Evolutionary conservation across 352 stramenopile species (phyloP), one percentile per base, ranked within the genome.

Genomic region (Phytopythium delawarense): DNA sequence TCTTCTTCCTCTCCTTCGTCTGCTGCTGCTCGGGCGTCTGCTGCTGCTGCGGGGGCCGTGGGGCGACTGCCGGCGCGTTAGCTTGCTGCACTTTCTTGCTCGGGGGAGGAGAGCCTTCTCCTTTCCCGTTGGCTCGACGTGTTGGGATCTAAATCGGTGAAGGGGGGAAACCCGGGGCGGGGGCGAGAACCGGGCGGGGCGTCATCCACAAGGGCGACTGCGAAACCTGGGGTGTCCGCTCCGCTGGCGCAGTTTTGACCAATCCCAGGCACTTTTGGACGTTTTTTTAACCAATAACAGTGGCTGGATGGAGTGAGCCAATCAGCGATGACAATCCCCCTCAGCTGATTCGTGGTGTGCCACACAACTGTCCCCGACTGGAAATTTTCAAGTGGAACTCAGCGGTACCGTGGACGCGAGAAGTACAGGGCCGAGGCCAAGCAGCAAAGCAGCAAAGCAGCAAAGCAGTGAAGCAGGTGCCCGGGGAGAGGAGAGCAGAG

Each of bases 151-250:
- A 54, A 54, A 54, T 39, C 25, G 48, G 45, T 51, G 46, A 52
- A 52, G 23, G 46, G 46, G 45, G 46, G 23, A 9, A 52, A 51
- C 18, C 45, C 18, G 45, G 48, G 57, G 57, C 39, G 57, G 21
- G 52, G 18, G 39, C 35, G 39, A 59, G 50, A 48, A 44, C 13
- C 48, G 65, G 69, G 76, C 63, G 74, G 72, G 74, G 74, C 61
- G 69, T 72, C 66, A 9, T 4, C 30, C 18, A 45, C 13, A 45
- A 13, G 16, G 13, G 49, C 15, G 35, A 40, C 35, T 7, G 28
- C 28, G 28, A 32, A 32, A 32, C 28, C 28, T 32, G 28, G 28
- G 28, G 28, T 32, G 28, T 32, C 28, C 28, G 28, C 28, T 32
- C 28, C 28, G 5, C 28, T 32, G 28, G 28, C 28, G 28, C 28